A percentile compares a stretch with the other conserved stretches of the same genome.
Conservation (phyloP, 371 early-diverging fungal genomes). For the Mucor piriformis region DNA sequence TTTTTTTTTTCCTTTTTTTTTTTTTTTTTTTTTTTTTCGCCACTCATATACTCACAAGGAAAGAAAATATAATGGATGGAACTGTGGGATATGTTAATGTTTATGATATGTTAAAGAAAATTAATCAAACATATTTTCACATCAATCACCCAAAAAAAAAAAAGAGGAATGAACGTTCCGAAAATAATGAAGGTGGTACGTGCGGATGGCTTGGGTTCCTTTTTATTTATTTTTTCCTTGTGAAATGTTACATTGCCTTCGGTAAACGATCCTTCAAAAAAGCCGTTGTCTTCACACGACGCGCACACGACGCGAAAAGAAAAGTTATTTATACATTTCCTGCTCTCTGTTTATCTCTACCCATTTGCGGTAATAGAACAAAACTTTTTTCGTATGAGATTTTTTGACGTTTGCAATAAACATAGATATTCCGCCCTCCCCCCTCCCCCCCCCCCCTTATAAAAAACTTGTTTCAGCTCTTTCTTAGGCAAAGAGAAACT, state of each 20-base stretch:
- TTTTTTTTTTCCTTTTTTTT: neutral
- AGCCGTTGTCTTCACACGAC: conserved; percentile 9
- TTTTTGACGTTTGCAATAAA: no score
- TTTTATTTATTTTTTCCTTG: conserved; percentile 6
- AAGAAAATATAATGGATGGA: no score
- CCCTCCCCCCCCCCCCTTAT: no score
- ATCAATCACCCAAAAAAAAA: neutral
- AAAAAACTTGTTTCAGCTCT: no score
- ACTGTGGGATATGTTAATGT: no score
- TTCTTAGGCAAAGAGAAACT: no score
- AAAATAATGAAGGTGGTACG: conserved; percentile 17
- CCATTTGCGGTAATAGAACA: no score
- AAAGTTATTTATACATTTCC: no score
- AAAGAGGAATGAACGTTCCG: conserved; percentile 1
- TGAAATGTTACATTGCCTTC: conserved; percentile 14
- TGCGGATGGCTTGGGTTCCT: conserved; percentile 11
- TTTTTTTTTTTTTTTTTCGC: conserved; percentile 1
- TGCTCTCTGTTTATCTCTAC: no score
- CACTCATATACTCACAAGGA: no score
- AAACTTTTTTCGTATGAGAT: neutral
- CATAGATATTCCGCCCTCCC: no score
- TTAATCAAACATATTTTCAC: neutral
- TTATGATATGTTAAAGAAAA: no score
- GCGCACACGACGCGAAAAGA: neutral
- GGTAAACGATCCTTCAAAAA: conserved; percentile 8